These are phyloP conservation scores for Penicillium fimorum DNA, from an alignment of 495 filamentous ascomycete genomes.

Conservation along the genomic window DNA sequence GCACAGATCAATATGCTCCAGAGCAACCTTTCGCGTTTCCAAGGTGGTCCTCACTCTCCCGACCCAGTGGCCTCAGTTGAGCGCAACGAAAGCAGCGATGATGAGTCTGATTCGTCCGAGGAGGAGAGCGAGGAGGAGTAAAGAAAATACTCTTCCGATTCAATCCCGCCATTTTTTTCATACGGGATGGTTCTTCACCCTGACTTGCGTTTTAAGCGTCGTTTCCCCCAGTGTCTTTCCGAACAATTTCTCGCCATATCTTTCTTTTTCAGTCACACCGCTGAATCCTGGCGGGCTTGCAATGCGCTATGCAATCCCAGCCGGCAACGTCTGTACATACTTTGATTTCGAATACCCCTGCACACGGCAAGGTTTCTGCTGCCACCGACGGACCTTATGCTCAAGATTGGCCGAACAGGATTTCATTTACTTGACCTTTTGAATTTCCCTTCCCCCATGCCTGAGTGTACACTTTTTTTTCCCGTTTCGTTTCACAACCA, in stretches of 20 bases:
- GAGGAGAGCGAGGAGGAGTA: conserved; percentile 58
- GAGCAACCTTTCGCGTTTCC: conserved; percentile 52
- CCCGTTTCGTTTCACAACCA: neutral
- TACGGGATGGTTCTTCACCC: conserved; percentile 14
- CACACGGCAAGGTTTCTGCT: conserved; percentile 8
- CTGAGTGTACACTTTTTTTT: conserved; percentile 11
- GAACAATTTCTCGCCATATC: conserved; percentile 2
- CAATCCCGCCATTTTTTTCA: conserved; percentile 1
- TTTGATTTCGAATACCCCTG: conserved; percentile 12
- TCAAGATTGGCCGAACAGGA: conserved; percentile 9
- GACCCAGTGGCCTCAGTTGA: conserved; percentile 47
- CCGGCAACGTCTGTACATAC: conserved; percentile 16
- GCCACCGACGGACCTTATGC: conserved; percentile 3
- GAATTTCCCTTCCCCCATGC: conserved; percentile 12
- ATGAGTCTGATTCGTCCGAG: conserved; percentile 50
- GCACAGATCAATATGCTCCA: conserved; percentile 78
- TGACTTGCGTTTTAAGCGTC: conserved; percentile 33
- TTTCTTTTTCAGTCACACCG: conserved; percentile 5
- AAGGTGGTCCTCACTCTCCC: conserved; percentile 42
- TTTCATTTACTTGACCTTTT: conserved; percentile 15
- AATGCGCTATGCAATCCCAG: neutral
- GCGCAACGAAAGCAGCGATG: conserved; percentile 49
- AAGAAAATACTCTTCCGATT: conserved; percentile 22
- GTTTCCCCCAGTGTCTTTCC: conserved; percentile 5
- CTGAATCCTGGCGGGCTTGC: neutral